A percentile compares a stretch with the other conserved stretches of the same genome.
Conservation (phyloP, 306 rosid species). For the Macrotyloma uniflorum region DNA sequence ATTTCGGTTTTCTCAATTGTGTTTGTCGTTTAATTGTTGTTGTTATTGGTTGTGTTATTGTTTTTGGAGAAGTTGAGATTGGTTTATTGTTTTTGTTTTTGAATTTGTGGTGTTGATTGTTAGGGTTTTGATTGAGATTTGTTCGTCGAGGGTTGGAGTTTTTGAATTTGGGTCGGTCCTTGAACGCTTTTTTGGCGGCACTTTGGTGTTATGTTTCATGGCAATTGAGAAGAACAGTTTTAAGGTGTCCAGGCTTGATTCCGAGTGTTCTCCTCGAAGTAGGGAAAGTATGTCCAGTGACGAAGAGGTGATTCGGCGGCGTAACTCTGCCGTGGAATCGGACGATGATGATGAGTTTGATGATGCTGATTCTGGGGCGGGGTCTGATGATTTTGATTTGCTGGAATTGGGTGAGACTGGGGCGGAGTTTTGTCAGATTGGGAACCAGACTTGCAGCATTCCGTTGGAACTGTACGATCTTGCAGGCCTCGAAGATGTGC, state of each 20-base stretch:
- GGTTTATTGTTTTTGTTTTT: constrained; percentile 14
- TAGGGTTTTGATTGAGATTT: constrained; percentile 57
- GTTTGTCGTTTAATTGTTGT: constrained; percentile 5
- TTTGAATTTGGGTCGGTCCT: constrained; percentile 33
- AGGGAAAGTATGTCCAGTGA: constrained; percentile 91
- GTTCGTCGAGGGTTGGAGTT: constrained; percentile 41
- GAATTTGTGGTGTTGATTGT: constrained; percentile 28
- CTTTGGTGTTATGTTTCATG: constrained; percentile 66
- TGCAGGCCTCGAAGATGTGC: constrained; percentile 74
- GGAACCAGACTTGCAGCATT: constrained; percentile 91
- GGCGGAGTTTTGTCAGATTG: constrained; percentile 95
- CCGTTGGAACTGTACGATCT: constrained; percentile 95
- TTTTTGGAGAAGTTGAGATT: constrained; percentile 10
- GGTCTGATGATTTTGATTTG: constrained; percentile 98
- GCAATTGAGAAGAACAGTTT: constrained; percentile 97
- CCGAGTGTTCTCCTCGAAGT: constrained; percentile 78
- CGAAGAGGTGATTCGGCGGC: constrained; percentile 81
- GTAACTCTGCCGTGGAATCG: constrained; percentile 68
- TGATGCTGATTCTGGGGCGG: constrained; percentile 98
- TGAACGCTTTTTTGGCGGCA: constrained; percentile 42
- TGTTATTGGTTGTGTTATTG: not conserved
- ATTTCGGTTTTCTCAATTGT: not conserved
- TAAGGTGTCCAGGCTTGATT: constrained; percentile 85
- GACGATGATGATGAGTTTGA: constrained; percentile 93
- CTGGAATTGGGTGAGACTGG: constrained; percentile 94